phyloP scores from a whole-genome alignment of 176 grass and related monocot genomes.

The Oryza longistaminata region DNA sequence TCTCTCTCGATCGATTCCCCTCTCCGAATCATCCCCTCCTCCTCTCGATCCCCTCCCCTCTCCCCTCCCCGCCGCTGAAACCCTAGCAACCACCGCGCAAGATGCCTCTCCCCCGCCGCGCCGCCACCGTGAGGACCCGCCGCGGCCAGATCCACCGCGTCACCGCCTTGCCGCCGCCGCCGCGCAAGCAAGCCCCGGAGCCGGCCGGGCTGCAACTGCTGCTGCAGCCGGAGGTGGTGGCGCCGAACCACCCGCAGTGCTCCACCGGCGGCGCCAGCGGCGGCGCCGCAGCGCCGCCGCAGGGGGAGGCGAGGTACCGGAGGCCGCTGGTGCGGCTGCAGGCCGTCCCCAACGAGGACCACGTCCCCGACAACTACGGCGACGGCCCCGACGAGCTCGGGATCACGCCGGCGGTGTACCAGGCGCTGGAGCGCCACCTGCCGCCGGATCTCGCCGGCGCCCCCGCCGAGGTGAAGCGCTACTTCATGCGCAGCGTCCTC shows the following conservation, averaged over 20 bases:
- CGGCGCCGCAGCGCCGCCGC: background rate
- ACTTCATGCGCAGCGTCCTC: background rate
- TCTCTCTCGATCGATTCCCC: too few relatives aligned
- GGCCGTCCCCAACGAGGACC: constrained; percentile 43
- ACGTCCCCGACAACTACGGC: constrained; percentile 55
- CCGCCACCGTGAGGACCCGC: too few relatives aligned
- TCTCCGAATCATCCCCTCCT: too few relatives aligned
- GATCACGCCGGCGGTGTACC: constrained; percentile 33
- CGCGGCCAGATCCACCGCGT: too few relatives aligned
- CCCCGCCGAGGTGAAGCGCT: background rate
- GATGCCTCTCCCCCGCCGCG: too few relatives aligned
- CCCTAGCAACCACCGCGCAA: too few relatives aligned
- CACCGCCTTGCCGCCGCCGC: too few relatives aligned
- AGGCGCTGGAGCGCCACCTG: constrained; percentile 15
- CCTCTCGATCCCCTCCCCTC: too few relatives aligned
- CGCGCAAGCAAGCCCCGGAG: too few relatives aligned
- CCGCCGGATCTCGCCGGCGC: background rate
- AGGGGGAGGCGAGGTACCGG: constrained; percentile 28
- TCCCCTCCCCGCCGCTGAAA: too few relatives aligned
- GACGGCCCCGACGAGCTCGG: constrained; percentile 59
- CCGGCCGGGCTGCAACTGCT: too few relatives aligned
- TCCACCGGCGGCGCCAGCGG: background rate
- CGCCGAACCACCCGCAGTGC: too few relatives aligned
- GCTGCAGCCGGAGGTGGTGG: background rate
- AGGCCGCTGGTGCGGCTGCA: background rate